Evolutionary conservation across 2,329 filamentous ascomycete genomes (phyloP), one percentile per base, ranked within the genome.

Genomic region (Coleophoma crateriformis): DNA sequence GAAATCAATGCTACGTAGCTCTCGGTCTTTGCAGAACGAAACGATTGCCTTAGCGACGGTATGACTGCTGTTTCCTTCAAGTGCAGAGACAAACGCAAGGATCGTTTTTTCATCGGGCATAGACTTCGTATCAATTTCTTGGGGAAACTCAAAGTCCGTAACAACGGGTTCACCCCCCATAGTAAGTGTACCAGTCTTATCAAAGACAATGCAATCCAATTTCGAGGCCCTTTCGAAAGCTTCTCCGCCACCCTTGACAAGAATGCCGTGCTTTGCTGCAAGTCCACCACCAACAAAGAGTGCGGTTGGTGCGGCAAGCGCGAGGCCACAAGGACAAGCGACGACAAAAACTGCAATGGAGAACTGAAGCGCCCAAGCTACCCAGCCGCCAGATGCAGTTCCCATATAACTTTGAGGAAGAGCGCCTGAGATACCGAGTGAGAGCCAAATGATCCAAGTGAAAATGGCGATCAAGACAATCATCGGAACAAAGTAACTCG

Each of bases 311-410:
- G 78, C 77, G 20, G 79, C 79, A 15, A 82, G 70, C 19, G 76
- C 79, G 44, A 82, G 74, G 12, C 78, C 79, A 58, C 79, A 82
- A n/a, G 79, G 79, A 56, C 79, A 82, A 1, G 79, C 78, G 42
- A 82, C 73, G 27, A 82, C 76, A 50, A 82, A 80, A 17, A 82
- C 78, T 7, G 79, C 76, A 47, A 82, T 82, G 1, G 79, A 87
- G 73, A 92, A 94, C 54, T 88, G 84, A 41, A 94, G 75, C 2
- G 87, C 85, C 73, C 88, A 92, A 1, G 84, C 77, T 0, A 80
- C 76, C 80, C 84, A 87, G 10, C 83, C 80, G n/a, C 83, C 83
- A 1, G 72, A 68, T 14, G 75, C 71, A 15, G 62, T 60, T 13
- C 79, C 74, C 12, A 82, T 68, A 59, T 81, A 88, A 37, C 76